phyloP scores from a whole-genome alignment of 331 rosid species.

The Erythrophleum ivorense region DNA sequence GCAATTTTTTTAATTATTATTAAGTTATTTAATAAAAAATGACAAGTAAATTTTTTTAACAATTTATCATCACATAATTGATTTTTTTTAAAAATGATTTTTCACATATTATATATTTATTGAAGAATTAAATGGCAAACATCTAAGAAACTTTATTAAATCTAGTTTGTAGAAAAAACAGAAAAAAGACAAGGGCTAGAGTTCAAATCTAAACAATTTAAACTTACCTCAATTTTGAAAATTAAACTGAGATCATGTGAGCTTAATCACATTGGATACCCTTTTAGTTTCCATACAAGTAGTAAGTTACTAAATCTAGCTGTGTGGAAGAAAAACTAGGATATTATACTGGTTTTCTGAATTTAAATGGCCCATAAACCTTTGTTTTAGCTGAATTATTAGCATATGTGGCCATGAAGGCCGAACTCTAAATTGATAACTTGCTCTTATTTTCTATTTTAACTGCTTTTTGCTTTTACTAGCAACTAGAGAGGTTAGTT shows the following conservation, averaged over 20 bases:
- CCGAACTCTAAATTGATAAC: neutral
- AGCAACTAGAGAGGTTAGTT: slow-evolving; percentile 25
- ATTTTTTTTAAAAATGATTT: neutral
- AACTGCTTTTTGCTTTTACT: neutral
- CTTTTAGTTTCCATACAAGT: neutral
- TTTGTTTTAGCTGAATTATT: neutral
- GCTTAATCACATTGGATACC: neutral
- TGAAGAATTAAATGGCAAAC: too few species aligned
- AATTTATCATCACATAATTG: neutral
- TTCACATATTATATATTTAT: too few species aligned
- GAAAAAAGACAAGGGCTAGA: neutral
- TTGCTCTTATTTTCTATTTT: neutral
- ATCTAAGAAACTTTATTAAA: too few species aligned
- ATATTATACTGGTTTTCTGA: neutral
- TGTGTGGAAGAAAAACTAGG: neutral
- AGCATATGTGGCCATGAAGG: neutral
- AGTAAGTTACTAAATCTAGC: neutral
- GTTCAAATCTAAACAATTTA: neutral
- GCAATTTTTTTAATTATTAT: neutral
- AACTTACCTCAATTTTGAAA: neutral
- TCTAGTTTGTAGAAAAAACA: neutral
- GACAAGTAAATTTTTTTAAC: neutral
- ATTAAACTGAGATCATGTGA: neutral
- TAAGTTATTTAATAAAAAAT: neutral
- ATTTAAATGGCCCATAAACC: neutral